A percentile compares a stretch with the other conserved stretches of the same genome.
Conservation (phyloP, 306 rosid genomes). For the Arachis hypogaea region DNA sequence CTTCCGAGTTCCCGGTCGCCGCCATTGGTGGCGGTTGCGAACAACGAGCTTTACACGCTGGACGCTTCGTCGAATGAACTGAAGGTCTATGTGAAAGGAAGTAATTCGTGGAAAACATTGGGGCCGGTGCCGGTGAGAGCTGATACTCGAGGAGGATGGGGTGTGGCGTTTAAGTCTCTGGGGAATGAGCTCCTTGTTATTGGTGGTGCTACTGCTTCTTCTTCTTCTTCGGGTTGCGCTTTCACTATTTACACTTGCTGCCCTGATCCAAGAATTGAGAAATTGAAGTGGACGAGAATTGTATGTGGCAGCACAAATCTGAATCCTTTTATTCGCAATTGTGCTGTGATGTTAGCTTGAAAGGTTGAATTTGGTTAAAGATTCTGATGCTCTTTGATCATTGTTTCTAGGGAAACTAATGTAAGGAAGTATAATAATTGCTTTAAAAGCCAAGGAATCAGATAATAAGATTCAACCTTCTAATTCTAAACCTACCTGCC, state of each 20-base stretch:
- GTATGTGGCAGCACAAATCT: constrained; percentile 47
- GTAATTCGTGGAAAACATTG: constrained; percentile 67
- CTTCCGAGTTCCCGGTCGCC: constrained; percentile 48
- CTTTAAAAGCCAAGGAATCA: too few relatives aligned
- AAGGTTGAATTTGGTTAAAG: neutral
- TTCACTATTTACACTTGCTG: constrained; percentile 56
- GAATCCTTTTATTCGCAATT: constrained; percentile 64
- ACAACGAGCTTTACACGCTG: constrained; percentile 64
- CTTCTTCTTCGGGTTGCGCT: constrained; percentile 1
- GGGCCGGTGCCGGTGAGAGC: constrained; percentile 73
- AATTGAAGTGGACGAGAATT: constrained; percentile 64
- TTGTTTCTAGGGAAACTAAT: constrained; percentile 26
- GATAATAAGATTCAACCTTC: too few relatives aligned
- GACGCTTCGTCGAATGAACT: constrained; percentile 64
- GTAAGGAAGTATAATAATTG: too few relatives aligned
- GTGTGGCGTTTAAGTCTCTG: constrained; percentile 82
- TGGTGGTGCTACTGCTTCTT: constrained; percentile 45
- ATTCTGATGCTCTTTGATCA: constrained; percentile 12
- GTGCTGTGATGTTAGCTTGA: constrained; percentile 80
- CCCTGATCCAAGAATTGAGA: constrained; percentile 58
- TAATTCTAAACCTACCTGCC: too few relatives aligned
- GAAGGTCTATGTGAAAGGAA: constrained; percentile 59
- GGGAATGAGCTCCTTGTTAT: constrained; percentile 76
- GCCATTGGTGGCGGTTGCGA: constrained; percentile 74
- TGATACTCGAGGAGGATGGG: constrained; percentile 70